Conservation (phyloP, 768 basidiomycete genomes). For the Amanita subjunquillea region DNA sequence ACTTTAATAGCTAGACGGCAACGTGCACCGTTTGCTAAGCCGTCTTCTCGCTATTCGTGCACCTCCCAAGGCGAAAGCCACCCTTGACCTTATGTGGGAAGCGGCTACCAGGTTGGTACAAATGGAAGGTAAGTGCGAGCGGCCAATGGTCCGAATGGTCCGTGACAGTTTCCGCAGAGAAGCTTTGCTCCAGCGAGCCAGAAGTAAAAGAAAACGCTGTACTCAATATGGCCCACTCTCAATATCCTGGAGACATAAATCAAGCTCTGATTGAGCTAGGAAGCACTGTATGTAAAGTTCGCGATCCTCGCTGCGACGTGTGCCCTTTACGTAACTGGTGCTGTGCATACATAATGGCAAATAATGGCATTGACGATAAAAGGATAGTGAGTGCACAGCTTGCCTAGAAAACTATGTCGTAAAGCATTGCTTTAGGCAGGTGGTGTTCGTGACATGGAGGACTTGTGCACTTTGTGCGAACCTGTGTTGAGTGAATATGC, state of each 20-base stretch:
- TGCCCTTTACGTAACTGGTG: slow-evolving; percentile 73
- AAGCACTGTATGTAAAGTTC: slow-evolving; percentile 84
- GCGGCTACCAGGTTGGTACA: slow-evolving; percentile 48
- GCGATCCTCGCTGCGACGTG: slow-evolving; percentile 58
- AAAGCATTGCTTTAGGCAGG: not conserved
- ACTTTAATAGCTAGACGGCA: slow-evolving; percentile 67
- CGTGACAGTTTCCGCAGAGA: not conserved
- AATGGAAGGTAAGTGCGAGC: slow-evolving; percentile 31
- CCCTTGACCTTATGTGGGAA: slow-evolving; percentile 76
- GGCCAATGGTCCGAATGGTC: not conserved
- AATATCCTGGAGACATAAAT: slow-evolving; percentile 74
- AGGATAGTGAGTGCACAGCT: not conserved
- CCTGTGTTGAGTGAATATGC: slow-evolving; percentile 28
- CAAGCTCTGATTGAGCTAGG: slow-evolving; percentile 94
- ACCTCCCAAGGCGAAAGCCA: slow-evolving; percentile 67
- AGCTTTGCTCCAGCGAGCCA: not conserved
- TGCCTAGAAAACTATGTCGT: not conserved
- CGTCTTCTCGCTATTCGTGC: slow-evolving; percentile 78
- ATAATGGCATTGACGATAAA: not conserved
- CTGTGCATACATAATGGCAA: slow-evolving; percentile 36
- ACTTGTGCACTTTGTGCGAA: slow-evolving; percentile 60
- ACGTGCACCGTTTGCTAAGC: slow-evolving; percentile 79
- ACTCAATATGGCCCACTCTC: slow-evolving; percentile 10
- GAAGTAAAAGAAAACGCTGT: not conserved
- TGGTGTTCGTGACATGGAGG: slow-evolving; percentile 58